Percentiles rank a stretch among this genome's conserved stretches.
phyloP scores from a whole-genome alignment of 1,284 basidiomycete species.

The Apiotrichum siamense region DNA sequence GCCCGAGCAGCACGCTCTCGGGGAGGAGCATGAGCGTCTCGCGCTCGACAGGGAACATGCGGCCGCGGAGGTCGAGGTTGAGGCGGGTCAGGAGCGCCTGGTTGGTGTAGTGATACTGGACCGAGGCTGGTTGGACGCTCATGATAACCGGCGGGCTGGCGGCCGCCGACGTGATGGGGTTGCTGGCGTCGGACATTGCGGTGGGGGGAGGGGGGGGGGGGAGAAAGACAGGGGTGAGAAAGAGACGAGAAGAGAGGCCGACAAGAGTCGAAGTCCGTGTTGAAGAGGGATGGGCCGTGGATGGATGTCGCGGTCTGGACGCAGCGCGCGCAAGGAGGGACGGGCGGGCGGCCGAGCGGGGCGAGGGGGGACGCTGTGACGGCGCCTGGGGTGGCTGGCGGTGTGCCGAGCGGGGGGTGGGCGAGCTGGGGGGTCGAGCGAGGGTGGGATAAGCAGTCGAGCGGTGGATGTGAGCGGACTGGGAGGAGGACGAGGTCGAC shows the following conservation, averaged over 20 bases:
- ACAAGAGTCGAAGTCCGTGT: no score
- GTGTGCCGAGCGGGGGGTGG: no score
- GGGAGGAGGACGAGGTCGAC: no score
- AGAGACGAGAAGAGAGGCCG: no score
- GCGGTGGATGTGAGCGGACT: neutral
- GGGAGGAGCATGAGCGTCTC: slow-evolving; percentile 98
- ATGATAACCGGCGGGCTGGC: slow-evolving; percentile 68
- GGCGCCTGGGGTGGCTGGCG: no score
- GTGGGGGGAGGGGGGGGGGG: neutral
- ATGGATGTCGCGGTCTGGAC: no score
- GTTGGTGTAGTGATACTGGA: slow-evolving; percentile 37
- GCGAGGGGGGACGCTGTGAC: no score
- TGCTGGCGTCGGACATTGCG: slow-evolving; percentile 36
- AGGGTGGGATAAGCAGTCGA: neutral
- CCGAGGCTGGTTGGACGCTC: slow-evolving; percentile 56
- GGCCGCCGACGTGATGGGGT: slow-evolving; percentile 46
- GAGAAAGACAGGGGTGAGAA: no score
- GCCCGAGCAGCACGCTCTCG: slow-evolving; percentile 89
- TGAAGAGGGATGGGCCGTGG: no score
- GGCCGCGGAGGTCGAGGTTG: slow-evolving; percentile 84
- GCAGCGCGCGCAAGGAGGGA: no score
- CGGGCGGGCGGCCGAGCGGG: no score
- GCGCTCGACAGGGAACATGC: slow-evolving; percentile 88
- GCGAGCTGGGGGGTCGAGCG: no score
- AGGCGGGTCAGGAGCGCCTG: slow-evolving; percentile 72